Percentiles rank a stretch among this genome's conserved stretches.
Conservation (phyloP, 2,329 filamentous ascomycete genomes). For the Sporothrix schenckii region DNA sequence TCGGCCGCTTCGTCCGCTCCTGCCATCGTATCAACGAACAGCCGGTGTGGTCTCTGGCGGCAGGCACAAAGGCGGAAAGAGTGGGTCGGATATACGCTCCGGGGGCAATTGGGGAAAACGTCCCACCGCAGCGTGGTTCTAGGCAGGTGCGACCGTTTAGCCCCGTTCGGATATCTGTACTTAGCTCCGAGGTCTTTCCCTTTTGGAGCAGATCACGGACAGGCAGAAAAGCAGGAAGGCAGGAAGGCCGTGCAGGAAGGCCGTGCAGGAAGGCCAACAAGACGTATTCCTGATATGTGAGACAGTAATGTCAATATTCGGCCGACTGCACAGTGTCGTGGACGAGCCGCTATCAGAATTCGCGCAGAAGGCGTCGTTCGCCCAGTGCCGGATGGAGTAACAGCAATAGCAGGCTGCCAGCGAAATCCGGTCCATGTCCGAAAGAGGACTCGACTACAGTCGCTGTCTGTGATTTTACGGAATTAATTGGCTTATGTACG, state of each 20-base stretch:
- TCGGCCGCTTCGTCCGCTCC: not conserved
- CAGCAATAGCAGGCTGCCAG: too few relatives aligned
- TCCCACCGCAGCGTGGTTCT: slow-evolving; percentile 8
- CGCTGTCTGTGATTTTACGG: not conserved
- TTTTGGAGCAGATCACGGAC: not conserved
- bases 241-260: too few relatives aligned
- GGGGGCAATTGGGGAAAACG: slow-evolving; percentile 20
- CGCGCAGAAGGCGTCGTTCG: not conserved
- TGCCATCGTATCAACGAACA: slow-evolving; percentile 17
- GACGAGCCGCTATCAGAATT: not conserved
- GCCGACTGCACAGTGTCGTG: not conserved
- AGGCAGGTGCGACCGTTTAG: not conserved
- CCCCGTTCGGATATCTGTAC: slow-evolving; percentile 19
- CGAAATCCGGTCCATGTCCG: not conserved
- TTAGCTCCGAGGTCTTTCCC: slow-evolving; percentile 27
- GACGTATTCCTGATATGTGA: too few relatives aligned
- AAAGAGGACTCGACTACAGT: not conserved
- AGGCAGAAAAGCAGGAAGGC: not conserved
- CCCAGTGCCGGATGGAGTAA: not conserved
- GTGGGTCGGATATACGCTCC: slow-evolving; percentile 23
- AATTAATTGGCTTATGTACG: not conserved
- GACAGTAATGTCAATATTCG: not conserved
- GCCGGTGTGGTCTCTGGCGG: not conserved
- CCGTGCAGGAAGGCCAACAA: not conserved
- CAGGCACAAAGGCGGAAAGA: not conserved